Percentiles rank a stretch among this genome's conserved stretches.
Conservation (phyloP, 2,329 filamentous ascomycete species). For the Fusarium coffeatum region DNA sequence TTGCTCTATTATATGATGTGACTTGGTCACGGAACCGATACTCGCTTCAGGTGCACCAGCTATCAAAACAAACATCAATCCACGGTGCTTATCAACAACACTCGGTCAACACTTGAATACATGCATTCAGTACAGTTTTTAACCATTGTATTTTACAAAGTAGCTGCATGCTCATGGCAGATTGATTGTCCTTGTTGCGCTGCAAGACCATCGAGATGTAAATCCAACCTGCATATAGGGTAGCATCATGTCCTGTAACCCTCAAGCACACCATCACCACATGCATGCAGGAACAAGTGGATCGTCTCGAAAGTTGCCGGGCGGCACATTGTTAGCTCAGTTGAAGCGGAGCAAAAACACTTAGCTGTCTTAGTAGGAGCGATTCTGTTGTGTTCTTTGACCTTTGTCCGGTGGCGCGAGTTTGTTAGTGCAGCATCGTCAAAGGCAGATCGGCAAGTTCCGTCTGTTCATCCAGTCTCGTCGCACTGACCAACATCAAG, state of each 20-base stretch:
- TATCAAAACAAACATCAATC: accelerated
- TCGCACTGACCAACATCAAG: not conserved
- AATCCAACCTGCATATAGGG: not conserved
- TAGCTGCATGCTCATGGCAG: not conserved
- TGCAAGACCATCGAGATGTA: not conserved
- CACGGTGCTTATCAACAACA: not conserved
- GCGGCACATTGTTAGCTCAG: not conserved
- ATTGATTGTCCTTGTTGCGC: not conserved
- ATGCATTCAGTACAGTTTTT: not conserved
- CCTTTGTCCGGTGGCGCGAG: not conserved
- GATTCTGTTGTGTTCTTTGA: not conserved
- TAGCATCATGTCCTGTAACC: not conserved
- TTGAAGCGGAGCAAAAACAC: not conserved
- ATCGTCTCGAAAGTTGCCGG: not conserved
- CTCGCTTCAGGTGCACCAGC: not conserved
- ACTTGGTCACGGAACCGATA: not conserved
- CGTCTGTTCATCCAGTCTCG: not conserved
- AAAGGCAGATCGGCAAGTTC: not conserved
- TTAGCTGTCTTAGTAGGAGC: not conserved
- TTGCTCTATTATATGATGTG: not conserved
- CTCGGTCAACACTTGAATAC: accelerated
- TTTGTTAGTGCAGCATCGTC: not conserved
- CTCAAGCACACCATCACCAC: not conserved
- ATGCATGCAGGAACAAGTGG: not conserved
- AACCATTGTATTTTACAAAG: accelerated